A percentile compares a stretch with the other conserved stretches of the same genome.
phyloP scores from a whole-genome alignment of 2,329 filamentous ascomycete species.

The Pyrenochaeta sp. region DNA sequence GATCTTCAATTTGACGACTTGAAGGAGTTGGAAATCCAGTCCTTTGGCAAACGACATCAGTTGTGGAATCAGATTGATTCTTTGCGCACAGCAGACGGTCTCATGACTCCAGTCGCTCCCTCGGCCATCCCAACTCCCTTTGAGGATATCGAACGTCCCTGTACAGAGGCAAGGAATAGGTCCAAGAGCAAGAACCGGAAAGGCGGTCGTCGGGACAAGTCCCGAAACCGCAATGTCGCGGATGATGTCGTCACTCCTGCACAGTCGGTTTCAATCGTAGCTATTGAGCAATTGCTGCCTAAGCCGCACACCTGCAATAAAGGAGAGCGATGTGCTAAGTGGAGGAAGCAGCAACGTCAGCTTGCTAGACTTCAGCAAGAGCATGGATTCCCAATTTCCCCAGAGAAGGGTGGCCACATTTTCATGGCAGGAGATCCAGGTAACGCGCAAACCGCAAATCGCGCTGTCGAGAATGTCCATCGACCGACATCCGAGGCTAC shows the following conservation, averaged over 20 bases:
- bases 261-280: conserved; percentile 89
- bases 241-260: conserved; percentile 77
- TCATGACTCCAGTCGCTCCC: conserved; percentile 50
- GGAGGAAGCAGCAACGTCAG: conserved; percentile 79
- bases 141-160: conserved; percentile 57
- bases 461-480: conserved; percentile 63
- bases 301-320: conserved; percentile 86
- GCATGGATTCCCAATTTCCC: conserved; percentile 70
- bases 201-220: conserved; percentile 41
- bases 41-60: conserved; percentile 81
- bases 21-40: conserved; percentile 80
- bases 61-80: conserved; percentile 82
- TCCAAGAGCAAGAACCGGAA: conserved; percentile 49
- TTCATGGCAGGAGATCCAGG: conserved; percentile 81
- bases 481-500: conserved; percentile 78
- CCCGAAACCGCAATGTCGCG: conserved; percentile 43
- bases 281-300: conserved; percentile 87
- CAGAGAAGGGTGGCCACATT: conserved; percentile 71
- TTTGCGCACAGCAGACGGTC: conserved; percentile 62
- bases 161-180: conserved; percentile 46
- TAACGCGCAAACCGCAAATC: conserved; percentile 71
- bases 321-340: conserved; percentile 85
- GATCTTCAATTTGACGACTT: conserved; percentile 92
- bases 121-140: conserved; percentile 59
- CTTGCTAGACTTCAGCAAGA: conserved; percentile 78